A percentile compares a stretch with the other conserved stretches of the same genome.
Evolutionary conservation across 169 alveolate genomes (phyloP).

Genomic region (Plasmodium malariae): DNA sequence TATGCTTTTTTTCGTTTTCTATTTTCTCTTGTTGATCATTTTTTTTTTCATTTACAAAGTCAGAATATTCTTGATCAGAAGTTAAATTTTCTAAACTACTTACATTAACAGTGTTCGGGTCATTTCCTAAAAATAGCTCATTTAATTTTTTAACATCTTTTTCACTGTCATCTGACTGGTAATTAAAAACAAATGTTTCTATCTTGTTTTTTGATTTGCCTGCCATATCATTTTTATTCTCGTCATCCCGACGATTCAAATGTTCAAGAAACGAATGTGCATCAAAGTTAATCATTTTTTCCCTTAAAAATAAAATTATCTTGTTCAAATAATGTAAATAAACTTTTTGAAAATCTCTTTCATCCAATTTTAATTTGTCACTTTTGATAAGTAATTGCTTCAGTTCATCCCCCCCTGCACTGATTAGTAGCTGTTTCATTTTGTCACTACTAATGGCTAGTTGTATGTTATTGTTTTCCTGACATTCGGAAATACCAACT

Average conservation of each 20-base stretch:
- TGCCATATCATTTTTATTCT: not conserved
- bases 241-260: constrained; percentile 1
- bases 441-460: not conserved
- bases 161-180: constrained; percentile 15
- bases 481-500: not conserved
- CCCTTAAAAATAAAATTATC: constrained; percentile 20
- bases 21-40: not conserved
- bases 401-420: not conserved
- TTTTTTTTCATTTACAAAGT: constrained; percentile 12
- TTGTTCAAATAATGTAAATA: constrained; percentile 32
- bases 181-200: constrained; percentile 39
- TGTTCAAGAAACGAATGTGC: constrained; percentile 28
- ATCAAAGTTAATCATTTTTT: constrained; percentile 14
- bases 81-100: not conserved
- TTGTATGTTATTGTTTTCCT: not conserved
- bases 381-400: constrained; percentile 6
- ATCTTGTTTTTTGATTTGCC: not conserved
- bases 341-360: constrained; percentile 21
- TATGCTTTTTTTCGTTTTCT: not conserved
- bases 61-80: constrained; percentile 33
- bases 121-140: constrained; percentile 30
- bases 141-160: constrained; percentile 49
- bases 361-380: constrained; percentile 8
- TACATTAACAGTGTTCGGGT: not conserved
- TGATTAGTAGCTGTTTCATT: not conserved